Percentiles rank a stretch among this genome's conserved stretches.
Evolutionary conservation across 2,329 filamentous ascomycete genomes (phyloP).

Genomic region (Dactylonectria estremocensis): DNA sequence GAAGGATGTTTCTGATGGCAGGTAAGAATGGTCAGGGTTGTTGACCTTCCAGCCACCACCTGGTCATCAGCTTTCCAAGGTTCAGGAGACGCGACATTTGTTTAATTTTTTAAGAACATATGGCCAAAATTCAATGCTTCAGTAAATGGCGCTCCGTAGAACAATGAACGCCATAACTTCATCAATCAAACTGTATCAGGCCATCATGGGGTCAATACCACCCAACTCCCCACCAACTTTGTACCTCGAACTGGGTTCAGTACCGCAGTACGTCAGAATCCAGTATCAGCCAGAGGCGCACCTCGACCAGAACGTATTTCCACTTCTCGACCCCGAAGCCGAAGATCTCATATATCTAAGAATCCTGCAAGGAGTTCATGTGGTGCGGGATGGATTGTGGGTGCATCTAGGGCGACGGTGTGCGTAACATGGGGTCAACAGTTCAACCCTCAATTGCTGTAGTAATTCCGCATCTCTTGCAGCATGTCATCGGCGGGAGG

Average conservation of each 20-base stretch:
- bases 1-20: constrained; percentile 1
- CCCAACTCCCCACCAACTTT: background rate
- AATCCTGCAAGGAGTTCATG: constrained; percentile 24
- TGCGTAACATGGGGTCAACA: constrained; percentile 9
- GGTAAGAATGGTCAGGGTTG: background rate
- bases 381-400: constrained; percentile 23
- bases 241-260: too few species aligned
- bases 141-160: constrained; percentile 1
- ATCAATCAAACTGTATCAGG: constrained; percentile 8
- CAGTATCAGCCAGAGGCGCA: too few species aligned
- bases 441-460: constrained; percentile 11
- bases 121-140: background rate
- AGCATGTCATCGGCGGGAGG: background rate
- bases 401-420: constrained; percentile 16
- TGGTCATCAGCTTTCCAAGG: background rate
- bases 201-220: constrained; percentile 16
- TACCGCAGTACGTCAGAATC: too few species aligned
- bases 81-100: background rate
- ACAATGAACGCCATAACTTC: constrained; percentile 9
- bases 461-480: constrained; percentile 3
- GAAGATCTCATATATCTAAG: constrained; percentile 20
- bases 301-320: constrained; percentile 7
- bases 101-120: too few species aligned
- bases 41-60: background rate
- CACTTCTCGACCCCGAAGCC: constrained; percentile 8